Base-by-base conservation (phyloP, 257 asterid genomes). In the Penstemon davidsonii region DNA sequence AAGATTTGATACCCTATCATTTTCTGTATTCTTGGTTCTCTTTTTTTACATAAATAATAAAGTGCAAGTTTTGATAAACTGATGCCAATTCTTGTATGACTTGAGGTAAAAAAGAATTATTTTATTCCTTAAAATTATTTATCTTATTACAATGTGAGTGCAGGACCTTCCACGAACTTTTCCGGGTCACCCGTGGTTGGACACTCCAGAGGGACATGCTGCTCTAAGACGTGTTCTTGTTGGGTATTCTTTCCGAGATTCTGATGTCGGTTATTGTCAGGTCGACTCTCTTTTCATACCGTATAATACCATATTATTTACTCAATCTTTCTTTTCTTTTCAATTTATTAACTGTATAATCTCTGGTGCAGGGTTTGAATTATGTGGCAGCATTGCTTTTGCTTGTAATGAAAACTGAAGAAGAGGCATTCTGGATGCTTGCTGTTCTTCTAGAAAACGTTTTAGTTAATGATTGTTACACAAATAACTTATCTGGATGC, bases 401-500 rank as follows among this genome's bases (percentile, higher is more conserved):
- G 87, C 95, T 94, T 72, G 99, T 94, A 70, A 94, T 94, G 97
- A 90, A 86, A 82, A 94, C 95, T 0, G 99, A 94, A 82, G 97
- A 94, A 81, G 99, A 94, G 40, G 99, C 97, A 46, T 94, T 94
- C 80, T 94, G 99, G 99, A 94, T 94, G 99, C 95, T 94, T 68
- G 88, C 97, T 55, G 96, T 90, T 72, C 96, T 94, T 72, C 73
- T 94, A 36, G 99, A 94, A 82, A 77, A 90, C 15, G 99, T 94
- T 40, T 78, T 94, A 79, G 99, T 91, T 70, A 88, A 67, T 64
- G 99, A 94, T 78, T 94, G 99, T 64, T 94, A 94, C 83, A 91
- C 96, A 25, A 85, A 67, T 39, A 91, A 90, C 81, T 81, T 94
- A 72, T 88, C 97, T 62, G 99, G 99, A 64, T 94, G 99, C 80